These are phyloP conservation scores for Sporothrix curviconia DNA, from an alignment of 2,329 filamentous ascomycete genomes.

Conservation along the genomic window DNA sequence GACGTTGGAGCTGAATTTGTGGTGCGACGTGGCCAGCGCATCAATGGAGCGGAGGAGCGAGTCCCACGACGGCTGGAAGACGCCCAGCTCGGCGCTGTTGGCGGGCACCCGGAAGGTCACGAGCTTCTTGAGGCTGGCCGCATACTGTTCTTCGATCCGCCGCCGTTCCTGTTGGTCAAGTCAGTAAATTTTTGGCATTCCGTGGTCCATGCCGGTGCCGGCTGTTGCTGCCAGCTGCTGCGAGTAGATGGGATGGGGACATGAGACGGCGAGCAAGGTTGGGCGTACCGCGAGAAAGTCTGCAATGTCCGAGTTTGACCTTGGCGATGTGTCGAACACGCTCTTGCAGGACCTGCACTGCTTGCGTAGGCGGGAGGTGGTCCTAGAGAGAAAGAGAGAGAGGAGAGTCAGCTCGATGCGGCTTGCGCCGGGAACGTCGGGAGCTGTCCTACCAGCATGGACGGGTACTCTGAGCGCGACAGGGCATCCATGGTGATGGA, in stretches of 20 bases:
- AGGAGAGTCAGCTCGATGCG: too few relatives aligned
- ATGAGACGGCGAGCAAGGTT: too few relatives aligned
- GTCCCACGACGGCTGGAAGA: constrained; percentile 87
- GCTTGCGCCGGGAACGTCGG: constrained; percentile 7
- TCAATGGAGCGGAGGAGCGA: constrained; percentile 76
- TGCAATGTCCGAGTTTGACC: constrained; percentile 82
- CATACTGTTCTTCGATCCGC: constrained; percentile 85
- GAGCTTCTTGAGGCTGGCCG: constrained; percentile 72
- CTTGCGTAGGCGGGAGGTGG: constrained; percentile 72
- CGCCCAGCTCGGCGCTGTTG: constrained; percentile 71
- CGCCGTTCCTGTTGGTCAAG: constrained; percentile 76
- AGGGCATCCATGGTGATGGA: constrained; percentile 58
- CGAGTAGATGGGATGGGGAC: too few relatives aligned
- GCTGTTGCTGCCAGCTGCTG: too few relatives aligned
- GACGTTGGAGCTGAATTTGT: constrained; percentile 71
- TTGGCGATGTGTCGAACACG: constrained; percentile 80
- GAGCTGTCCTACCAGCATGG: constrained; percentile 68
- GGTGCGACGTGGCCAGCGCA: constrained; percentile 75
- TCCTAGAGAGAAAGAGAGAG: constrained; percentile 46
- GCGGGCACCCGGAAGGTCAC: constrained; percentile 68
- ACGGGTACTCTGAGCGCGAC: constrained; percentile 84
- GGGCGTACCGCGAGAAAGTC: constrained; percentile 84
- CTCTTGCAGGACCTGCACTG: constrained; percentile 74
- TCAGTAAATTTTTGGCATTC: too few relatives aligned
- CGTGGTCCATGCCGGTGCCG: too few relatives aligned